Base-by-base conservation (phyloP, 192 early-diverging fungal genomes). In the Coemansia sp. region DNA sequence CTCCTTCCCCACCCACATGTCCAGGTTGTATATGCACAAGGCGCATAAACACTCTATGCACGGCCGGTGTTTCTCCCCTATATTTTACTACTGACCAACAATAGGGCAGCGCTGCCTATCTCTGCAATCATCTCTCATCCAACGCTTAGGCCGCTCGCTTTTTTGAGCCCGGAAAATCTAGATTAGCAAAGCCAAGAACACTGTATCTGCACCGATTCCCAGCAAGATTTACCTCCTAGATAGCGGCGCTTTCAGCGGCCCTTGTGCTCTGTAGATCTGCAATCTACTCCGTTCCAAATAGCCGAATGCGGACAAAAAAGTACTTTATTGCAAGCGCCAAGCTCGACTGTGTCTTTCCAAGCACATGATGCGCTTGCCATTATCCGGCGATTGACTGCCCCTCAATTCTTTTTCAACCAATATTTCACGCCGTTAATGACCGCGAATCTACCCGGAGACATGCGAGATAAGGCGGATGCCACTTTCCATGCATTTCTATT, bases 211-310 rank as follows among this genome's bases (percentile, higher is more conserved):
- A 3, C 2, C 10, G 3, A 15, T 31, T 15, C 11, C 8, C 22
- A 29, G 9, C 24, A 11, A 31, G 52, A 55, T 55, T 55, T 55
- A 31, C 52, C 27, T 31, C 4, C 24, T 3, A 12, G 24, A 55
- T 31, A 55, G 52, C 52, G 52, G 52, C 52, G 52, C 52, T 55
- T 55, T 55, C 52, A 55, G 27, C 52, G 52, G 52, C 52, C 22
- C 52, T 10, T 55, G 52, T 29, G 52, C 10, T 55, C 27, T 12
- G 52, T 27, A 31, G 24, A 55, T 55, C 52, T 15, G 31, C 52
- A 8, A 31, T 31, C 52, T 2, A 29, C 27, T 31, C 52, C 27
- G 24, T 15, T 55, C 12, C 24, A 55, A 55, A 55, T 55, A n/a
- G 52, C 52, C 52, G 52, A 55, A 55, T 31, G 24, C 52, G 52